Base-by-base conservation (phyloP, 2,329 filamentous ascomycete species). In the Neospermospora avenae region DNA sequence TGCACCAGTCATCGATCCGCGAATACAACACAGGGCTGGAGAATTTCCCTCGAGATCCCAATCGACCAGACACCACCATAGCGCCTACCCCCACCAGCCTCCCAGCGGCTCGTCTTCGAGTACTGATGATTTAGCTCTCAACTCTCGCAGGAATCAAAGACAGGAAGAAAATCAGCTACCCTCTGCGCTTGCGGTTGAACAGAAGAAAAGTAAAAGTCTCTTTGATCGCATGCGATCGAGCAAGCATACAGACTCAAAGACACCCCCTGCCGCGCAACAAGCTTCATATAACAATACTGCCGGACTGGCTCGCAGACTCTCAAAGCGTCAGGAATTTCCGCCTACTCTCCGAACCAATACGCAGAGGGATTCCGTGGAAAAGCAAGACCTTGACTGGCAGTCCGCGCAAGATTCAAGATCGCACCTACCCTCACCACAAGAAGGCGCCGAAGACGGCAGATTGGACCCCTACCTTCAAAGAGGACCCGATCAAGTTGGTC, bases 261-360 rank as follows among this genome's bases (percentile, higher is more conserved):
- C 58, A 39, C 52, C 66, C 65, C 54, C 66, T 18, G 56, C 63
- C 35, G 34, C 62, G 25, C 54, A 56, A 24, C 53, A 55, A 51
- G 41, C 63, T 11, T 57, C 61, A 14, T 80, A 82, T 77, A 80
- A 81, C 69, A 81, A 80, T 68, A 76, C 75, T 61, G 65, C 73
- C 51, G 78, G 78, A 54, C 73, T 85, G 51, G 77, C 74, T 65
- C 83, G 83, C 64, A 77, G 81, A 66, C 77, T 80, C 34, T 87
- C 84, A 46, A 85, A 75, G 78, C 83, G 69, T 74, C 81, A 71
- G 81, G 81, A 78, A 77, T 80, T 72, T 71, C 75, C 66, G 69
- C 73, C 67, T 66, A 52, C 56, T 10, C 63, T 80, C 65, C 77
- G 77, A 69, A 79, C 78, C 55, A 59, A 69, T 42, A 73, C 75